Conservation (phyloP, 495 filamentous ascomycete genomes). For the Aspergillus cristatus region DNA sequence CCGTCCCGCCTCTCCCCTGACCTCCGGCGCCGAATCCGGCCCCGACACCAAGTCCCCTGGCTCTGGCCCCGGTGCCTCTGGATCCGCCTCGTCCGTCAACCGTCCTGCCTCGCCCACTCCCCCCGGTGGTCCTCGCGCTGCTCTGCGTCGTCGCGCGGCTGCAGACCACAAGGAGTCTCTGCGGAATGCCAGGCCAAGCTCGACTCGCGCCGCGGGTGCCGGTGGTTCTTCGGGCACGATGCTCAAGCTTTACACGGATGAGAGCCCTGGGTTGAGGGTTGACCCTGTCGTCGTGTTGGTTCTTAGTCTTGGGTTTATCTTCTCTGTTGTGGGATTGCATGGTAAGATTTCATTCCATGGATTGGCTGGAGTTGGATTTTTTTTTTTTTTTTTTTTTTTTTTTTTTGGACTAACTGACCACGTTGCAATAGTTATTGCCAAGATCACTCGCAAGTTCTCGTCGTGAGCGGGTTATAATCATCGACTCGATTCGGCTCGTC, state of each 20-base stretch:
- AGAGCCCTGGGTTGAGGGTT: slow-evolving; percentile 91
- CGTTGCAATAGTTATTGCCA: slow-evolving; percentile 70
- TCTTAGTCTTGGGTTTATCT: slow-evolving; percentile 92
- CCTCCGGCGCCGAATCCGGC: slow-evolving; percentile 42
- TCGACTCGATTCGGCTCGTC: slow-evolving; percentile 1
- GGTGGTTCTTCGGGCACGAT: slow-evolving; percentile 96
- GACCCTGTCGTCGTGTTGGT: slow-evolving; percentile 96
- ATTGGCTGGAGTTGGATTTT: neutral
- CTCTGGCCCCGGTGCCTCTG: slow-evolving; percentile 52
- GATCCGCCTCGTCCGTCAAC: slow-evolving; percentile 54
- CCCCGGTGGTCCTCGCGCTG: slow-evolving; percentile 91
- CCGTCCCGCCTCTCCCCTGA: slow-evolving; percentile 40
- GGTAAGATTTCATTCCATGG: slow-evolving; percentile 48
- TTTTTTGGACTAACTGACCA: too few relatives aligned
- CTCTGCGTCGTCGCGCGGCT: slow-evolving; percentile 84
- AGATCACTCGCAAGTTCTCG: slow-evolving; percentile 88
- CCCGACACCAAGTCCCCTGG: slow-evolving; percentile 56
- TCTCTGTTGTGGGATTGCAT: slow-evolving; percentile 94
- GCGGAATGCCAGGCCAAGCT: slow-evolving; percentile 81
- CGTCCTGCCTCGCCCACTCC: slow-evolving; percentile 79
- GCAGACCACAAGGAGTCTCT: slow-evolving; percentile 93
- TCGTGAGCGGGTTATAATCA: slow-evolving; percentile 27
- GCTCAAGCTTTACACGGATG: slow-evolving; percentile 99
- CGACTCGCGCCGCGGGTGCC: slow-evolving; percentile 86
- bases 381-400: too few relatives aligned